phyloP scores from a whole-genome alignment of 108 stramenopile species.

The Conticribra guillardii region DNA sequence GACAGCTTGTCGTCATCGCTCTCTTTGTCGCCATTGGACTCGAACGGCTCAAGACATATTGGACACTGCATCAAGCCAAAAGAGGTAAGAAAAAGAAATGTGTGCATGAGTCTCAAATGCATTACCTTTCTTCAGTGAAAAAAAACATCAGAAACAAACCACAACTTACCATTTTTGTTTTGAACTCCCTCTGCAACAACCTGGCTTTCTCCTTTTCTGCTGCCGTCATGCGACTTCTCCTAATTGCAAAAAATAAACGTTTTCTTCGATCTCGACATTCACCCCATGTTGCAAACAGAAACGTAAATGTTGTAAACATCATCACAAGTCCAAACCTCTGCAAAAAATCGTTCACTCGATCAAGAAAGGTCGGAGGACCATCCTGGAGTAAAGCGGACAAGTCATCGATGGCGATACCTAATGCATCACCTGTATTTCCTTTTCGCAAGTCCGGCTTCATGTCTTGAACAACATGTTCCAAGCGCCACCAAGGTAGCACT shows the following conservation, averaged over 20 bases:
- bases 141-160: slow-evolving; percentile 8
- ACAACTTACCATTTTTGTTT: slow-evolving; percentile 48
- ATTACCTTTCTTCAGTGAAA: neutral
- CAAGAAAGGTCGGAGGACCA: slow-evolving; percentile 76
- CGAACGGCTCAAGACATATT: slow-evolving; percentile 83
- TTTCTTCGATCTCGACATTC: slow-evolving; percentile 83
- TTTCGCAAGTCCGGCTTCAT: slow-evolving; percentile 81
- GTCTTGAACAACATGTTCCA: slow-evolving; percentile 77
- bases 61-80: slow-evolving; percentile 54
- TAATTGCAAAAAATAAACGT: slow-evolving; percentile 69
- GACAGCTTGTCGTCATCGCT: neutral
- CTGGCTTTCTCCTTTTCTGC: slow-evolving; percentile 80
- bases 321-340: slow-evolving; percentile 82
- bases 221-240: slow-evolving; percentile 58
- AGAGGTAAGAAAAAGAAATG: neutral
- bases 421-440: slow-evolving; percentile 66
- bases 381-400: slow-evolving; percentile 58
- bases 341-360: slow-evolving; percentile 74
- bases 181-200: slow-evolving; percentile 65
- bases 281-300: slow-evolving; percentile 86
- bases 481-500: slow-evolving; percentile 84
- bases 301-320: slow-evolving; percentile 81
- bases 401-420: slow-evolving; percentile 71
- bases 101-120: neutral
- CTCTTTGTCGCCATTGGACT: slow-evolving; percentile 16